Evolutionary conservation across 352 stramenopile genomes (phyloP).

Genomic region (Globisporangium spinosum): DNA sequence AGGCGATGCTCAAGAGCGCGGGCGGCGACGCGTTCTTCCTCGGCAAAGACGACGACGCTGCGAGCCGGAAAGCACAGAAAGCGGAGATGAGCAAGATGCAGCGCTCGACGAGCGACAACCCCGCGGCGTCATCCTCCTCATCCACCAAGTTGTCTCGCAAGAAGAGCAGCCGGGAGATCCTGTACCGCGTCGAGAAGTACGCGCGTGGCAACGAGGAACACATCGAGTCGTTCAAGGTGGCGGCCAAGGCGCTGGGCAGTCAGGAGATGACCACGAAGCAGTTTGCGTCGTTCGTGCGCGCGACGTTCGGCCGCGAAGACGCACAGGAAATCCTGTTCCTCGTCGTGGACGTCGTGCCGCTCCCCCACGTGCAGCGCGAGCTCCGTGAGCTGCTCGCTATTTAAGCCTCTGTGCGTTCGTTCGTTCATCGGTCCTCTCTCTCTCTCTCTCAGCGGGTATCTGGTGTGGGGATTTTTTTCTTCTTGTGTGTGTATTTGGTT

Average conservation of each 20-base stretch:
- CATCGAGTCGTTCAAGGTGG: conserved; percentile 61
- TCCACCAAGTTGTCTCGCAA: conserved; percentile 38
- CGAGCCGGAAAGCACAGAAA: conserved; percentile 39
- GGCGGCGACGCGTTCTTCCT: conserved; percentile 19
- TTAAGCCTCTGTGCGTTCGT: conserved; percentile 21
- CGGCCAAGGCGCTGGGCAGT: conserved; percentile 63
- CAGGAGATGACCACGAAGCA: conserved; percentile 62
- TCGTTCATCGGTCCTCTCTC: background rate
- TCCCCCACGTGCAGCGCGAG: conserved; percentile 54
- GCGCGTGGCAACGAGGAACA: conserved; percentile 41
- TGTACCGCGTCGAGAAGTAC: conserved; percentile 58
- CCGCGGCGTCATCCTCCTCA: conserved; percentile 15
- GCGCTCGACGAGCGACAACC: conserved; percentile 18
- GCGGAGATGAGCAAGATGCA: conserved; percentile 36
- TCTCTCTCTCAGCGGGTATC: background rate
- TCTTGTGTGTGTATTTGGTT: background rate
- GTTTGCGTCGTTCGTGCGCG: conserved; percentile 57
- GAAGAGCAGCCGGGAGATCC: conserved; percentile 63
- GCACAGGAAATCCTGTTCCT: conserved; percentile 59
- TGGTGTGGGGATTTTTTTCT: background rate
- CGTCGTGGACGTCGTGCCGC: conserved; percentile 58
- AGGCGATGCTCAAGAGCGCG: conserved; percentile 33
- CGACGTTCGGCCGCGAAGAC: conserved; percentile 53
- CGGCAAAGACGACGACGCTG: conserved; percentile 15
- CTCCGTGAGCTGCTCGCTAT: conserved; percentile 43